Base-by-base conservation (phyloP, 1,139 yeast genomes). In the Yamadazyma dendronema region DNA sequence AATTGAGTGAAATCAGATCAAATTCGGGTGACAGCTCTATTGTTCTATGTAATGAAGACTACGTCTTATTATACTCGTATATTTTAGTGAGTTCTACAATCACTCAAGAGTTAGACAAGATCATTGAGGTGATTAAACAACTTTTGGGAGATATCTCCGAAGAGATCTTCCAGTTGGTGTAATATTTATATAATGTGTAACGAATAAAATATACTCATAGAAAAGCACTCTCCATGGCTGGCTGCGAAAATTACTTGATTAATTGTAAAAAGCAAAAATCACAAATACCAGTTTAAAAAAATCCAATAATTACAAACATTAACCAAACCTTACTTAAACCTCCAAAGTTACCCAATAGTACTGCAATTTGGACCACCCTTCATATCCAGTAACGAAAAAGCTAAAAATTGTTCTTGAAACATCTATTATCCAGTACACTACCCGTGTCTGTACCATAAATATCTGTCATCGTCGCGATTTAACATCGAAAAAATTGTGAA, bases 1-100 rank as follows among this genome's bases (percentile, higher is more conserved):
- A 84, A 49, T 65, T 85, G 46, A 76, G 74, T 40, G 78, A 76
- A 40, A 66, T 78, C 10, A 57, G 84, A 39, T 54, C 59, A 6
- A 52, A 55, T 51, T 43, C 47, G 7, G 46, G 40, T 4, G 43
- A 46, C 3, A 48, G 56, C 5, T 27, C 36, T 1, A 24, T 38
- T 19, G 53, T 47, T 25, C 61, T 71, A 54, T 69, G 69, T 16
- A 75, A 76, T 47, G 85, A 82, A 43, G 95, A 85, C 52, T 86
- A 84, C 52, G 87, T 86, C 22, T 61, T 86, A 46, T 67, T 86
- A 37, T 86, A 85, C 50, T 79, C 92, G 1, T 86, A 85, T 53
- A 74, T 82, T 31, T 67, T 86, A 54, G 90, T 84, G 25, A 80
- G 90, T 0, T 70, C 82, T 22, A 74, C 82, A 4, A 78, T 86